phyloP scores from a whole-genome alignment of 768 basidiomycete genomes.

The Mycena filopes region DNA sequence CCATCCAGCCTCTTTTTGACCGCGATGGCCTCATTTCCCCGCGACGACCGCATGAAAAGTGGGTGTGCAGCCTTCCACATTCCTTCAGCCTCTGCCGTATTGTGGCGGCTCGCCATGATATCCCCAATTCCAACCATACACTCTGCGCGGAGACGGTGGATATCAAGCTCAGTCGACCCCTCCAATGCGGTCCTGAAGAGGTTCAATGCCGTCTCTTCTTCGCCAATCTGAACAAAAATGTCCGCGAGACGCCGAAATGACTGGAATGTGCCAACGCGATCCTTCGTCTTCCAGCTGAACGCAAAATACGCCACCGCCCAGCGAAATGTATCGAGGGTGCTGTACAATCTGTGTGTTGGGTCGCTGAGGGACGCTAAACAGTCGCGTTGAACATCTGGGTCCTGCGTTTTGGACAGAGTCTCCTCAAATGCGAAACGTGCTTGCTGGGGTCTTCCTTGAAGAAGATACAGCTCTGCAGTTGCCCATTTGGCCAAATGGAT shows the following conservation, averaged over 20 bases:
- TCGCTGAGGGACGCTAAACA: not conserved
- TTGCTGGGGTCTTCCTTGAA: not conserved
- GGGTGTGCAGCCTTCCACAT: too few species aligned
- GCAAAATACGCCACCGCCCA: not conserved
- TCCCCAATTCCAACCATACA: slow-evolving; percentile 8
- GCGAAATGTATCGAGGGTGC: not conserved
- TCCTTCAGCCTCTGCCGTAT: too few species aligned
- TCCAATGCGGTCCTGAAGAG: not conserved
- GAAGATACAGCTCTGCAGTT: not conserved
- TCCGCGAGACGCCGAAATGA: slow-evolving; percentile 1
- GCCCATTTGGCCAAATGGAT: not conserved
- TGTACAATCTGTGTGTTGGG: not conserved
- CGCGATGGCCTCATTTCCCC: too few species aligned
- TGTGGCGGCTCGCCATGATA: not conserved
- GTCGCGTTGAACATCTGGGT: not conserved
- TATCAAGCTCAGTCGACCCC: not conserved
- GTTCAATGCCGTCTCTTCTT: not conserved
- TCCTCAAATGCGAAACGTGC: not conserved
- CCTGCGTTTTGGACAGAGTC: not conserved
- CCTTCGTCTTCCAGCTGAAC: not conserved
- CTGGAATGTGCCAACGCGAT: not conserved
- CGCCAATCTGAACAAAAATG: not conserved
- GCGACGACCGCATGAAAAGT: too few species aligned
- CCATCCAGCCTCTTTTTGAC: too few species aligned
- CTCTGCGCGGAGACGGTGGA: not conserved